Evolutionary conservation across 139 green algal genomes (phyloP), one percentile per base, ranked within the genome.

Genomic region (Mesotaenium endlicherianum): DNA sequence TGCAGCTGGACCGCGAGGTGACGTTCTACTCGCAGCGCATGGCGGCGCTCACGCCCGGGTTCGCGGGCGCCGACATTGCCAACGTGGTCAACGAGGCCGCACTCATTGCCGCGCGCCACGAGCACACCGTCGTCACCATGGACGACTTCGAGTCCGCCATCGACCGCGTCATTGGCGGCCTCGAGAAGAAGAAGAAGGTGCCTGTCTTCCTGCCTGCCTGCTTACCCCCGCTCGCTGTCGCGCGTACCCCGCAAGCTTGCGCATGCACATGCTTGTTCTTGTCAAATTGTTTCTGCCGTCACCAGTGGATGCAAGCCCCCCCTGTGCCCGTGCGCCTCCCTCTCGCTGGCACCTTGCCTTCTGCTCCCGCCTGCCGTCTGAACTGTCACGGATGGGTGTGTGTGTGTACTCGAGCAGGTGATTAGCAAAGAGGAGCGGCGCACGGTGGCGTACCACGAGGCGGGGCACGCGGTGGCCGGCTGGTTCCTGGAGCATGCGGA

Each of bases 171-270:
- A 99, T 99, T 60, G 97, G 96, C 20, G 97, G 97, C 0, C 87
- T 98, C 82, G 97, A 99, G 92, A 99, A 99, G 92, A 97, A 97
- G 91, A 97, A 97, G 91, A 98, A 98, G 92, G 95, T 97, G 47
- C 41, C 42, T 5, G 47, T 57, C 47, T 11, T 11, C n/a, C n/a
- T n/a, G n/a, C n/a, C n/a, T n/a, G n/a, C n/a, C n/a, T n/a, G n/a
- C n/a, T n/a, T n/a, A n/a, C 47, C 47, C 47, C 47, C 47, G 8
- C 47, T 11, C 47, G 8, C 47, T 57, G 8, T 11, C 47, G 8
- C 38, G 38, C 11, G 8, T 74, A 6, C 60, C 11, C 11, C 38
- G 14, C 38, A 30, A 30, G 8, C 38, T 74, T 41, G 8, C 36
- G 8, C 38, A 49, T 74, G 36, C 60, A 6, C 38, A n/a, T n/a